Evolutionary conservation across 305 asterid species (phyloP).

Genomic region (Fraxinus sp.): DNA sequence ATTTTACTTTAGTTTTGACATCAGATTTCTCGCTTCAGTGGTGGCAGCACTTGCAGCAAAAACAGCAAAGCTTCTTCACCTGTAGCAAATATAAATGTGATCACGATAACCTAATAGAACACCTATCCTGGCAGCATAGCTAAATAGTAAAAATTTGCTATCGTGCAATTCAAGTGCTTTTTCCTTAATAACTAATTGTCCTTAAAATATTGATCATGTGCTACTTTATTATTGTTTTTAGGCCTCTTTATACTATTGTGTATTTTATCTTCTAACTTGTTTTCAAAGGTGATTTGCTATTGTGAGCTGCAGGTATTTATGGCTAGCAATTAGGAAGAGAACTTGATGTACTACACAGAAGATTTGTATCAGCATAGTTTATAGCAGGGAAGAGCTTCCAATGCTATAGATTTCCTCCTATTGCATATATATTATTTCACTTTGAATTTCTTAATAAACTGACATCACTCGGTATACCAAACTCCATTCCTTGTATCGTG

Average conservation of each 20-base stretch:
- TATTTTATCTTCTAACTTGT: not conserved
- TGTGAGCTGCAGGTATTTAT: slow-evolving; percentile 36
- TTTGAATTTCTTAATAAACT: not conserved
- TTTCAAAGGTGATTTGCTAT: slow-evolving; percentile 18
- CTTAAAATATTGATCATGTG: not conserved
- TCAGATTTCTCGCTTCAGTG: slow-evolving; percentile 44
- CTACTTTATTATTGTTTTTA: not conserved
- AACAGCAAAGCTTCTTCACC: slow-evolving; percentile 68
- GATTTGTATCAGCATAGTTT: not conserved
- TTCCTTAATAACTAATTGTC: not conserved
- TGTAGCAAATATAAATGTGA: slow-evolving; percentile 22
- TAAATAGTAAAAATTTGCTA: not conserved
- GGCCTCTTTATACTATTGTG: not conserved
- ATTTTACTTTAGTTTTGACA: slow-evolving; percentile 38
- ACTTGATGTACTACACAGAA: not conserved
- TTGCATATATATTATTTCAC: not conserved
- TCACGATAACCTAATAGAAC: not conserved
- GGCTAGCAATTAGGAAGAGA: slow-evolving; percentile 28
- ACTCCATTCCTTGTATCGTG: not conserved
- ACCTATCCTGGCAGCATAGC: not conserved
- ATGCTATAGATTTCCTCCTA: not conserved
- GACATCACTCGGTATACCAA: not conserved
- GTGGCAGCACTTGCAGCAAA: slow-evolving; percentile 54
- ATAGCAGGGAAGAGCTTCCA: not conserved
- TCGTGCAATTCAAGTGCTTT: not conserved